phyloP scores from a whole-genome alignment of 2,329 filamentous ascomycete species.

The Colletotrichum sp. region DNA sequence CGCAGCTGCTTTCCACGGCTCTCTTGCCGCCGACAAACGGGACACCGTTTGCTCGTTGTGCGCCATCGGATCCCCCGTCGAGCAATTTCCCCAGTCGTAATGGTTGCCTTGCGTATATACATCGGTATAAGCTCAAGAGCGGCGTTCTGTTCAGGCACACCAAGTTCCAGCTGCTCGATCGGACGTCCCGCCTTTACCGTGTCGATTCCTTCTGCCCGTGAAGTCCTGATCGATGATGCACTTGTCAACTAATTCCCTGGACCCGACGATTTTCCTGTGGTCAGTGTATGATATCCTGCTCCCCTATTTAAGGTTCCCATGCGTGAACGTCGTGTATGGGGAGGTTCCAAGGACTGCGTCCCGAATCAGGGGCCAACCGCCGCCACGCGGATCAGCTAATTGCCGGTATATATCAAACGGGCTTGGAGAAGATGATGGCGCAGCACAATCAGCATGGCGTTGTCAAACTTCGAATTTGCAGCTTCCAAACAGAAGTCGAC shows the following conservation, averaged over 20 bases:
- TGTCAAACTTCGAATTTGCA: not conserved
- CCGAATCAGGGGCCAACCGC: not conserved
- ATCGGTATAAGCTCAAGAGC: not conserved
- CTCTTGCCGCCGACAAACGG: too few species aligned
- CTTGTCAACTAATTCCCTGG: too few species aligned
- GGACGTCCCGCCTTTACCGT: too few species aligned
- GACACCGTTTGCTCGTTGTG: not conserved
- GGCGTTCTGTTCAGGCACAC: too few species aligned
- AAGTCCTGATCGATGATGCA: too few species aligned
- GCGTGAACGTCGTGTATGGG: too few species aligned
- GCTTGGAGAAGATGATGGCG: not conserved
- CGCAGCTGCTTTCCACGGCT: too few species aligned
- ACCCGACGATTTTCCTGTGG: too few species aligned
- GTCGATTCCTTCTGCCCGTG: too few species aligned
- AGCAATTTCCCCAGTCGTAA: not conserved
- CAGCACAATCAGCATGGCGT: not conserved
- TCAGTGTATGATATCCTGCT: too few species aligned
- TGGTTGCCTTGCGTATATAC: not conserved
- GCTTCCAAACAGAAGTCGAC: not conserved
- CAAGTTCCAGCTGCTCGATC: too few species aligned
- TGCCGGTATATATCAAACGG: not conserved
- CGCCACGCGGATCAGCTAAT: rapidly evolving
- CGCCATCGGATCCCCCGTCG: not conserved
- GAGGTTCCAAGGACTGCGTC: not conserved
- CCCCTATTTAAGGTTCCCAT: too few species aligned